Evolutionary conservation across 2,329 filamentous ascomycete genomes (phyloP), one percentile per base, ranked within the genome.

Genomic region (Botryotinia calthae): DNA sequence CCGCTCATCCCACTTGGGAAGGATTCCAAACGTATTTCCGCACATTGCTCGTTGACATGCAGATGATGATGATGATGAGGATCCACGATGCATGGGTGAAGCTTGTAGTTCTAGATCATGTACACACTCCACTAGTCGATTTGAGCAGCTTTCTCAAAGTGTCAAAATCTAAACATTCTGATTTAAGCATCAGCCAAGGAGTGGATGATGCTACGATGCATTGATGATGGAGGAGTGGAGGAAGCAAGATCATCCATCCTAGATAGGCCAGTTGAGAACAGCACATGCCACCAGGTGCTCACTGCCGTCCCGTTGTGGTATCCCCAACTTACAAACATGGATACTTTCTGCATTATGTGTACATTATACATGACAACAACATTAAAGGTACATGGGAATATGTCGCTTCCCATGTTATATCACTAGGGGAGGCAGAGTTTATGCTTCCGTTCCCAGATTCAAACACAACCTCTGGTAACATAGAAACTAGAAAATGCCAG

Each of bases 401-500:
- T 72, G 62, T 72, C 40, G 16, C 46, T 75, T 72, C 71, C 74
- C 74, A 72, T 75, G 72, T 73, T 71, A 65, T 69, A 42, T 73
- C 73, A 76, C 76, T 77, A 74, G 76, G 78, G 78, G 78, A 78
- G 48, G 77, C 72, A 62, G 65, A 65, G 48, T 34, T 75, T 65
- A 44, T 78, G 75, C 78, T 76, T 79, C 78, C 78, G 78, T 72
- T 76, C 76, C 77, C 75, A 76, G 75, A 77, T 78, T 70, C 72
- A 65, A 71, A 71, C 25, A 64, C 62, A 31, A 66, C 63, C 51
- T 67, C n/a, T 59, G 54, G 54, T 56, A 63, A 66, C 56, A 58
- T 48, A 46, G 51, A 63, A n/a, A 31, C 31, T 54, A 40, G 42
- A 70, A n/a, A 51, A 31, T 54, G 61, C n/a, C 54, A 69, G 56